Base-by-base conservation (phyloP, 805 yeast species). In the Blastobotrys terrestris region DNA sequence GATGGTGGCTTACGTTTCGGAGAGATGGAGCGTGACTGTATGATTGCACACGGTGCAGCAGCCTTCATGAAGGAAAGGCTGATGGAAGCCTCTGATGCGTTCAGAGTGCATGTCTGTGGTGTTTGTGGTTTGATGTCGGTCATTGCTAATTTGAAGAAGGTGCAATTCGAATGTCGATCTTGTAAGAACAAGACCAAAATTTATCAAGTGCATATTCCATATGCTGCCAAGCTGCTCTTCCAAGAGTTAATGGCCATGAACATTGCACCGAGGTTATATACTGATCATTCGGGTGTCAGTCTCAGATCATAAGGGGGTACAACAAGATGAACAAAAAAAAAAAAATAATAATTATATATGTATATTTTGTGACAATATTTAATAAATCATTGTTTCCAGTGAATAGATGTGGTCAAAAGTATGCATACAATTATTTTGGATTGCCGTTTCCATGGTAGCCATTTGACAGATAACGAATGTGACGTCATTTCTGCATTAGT, bases 11-110 rank as follows among this genome's bases (percentile, higher is more conserved):
- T 92, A 70, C 88, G 99, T 73, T 91, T 92, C 80, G 99, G 99
- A 67, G 99, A 92, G 73, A 94, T 94, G 99, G 99, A 94, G 75
- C 88, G 99, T 77, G 99, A 94, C 79, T 94, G 99, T 85, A 92
- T 94, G 97, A 94, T 94, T 77, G 99, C 99, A 1, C 98, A 94
- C 69, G 99, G 99, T 70, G 98, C 97, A 13, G 97, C 99, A 2
- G 95, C 97, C 5, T 92, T 94, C 77, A 80, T 94, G 75, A 90
- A 92, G 72, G 99, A 94, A 75, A 81, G 99, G 70, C 77, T 94
- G 70, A 92, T 94, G 97, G 98, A 94, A 72, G 97, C 97, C 11
- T 92, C 98, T 0, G 99, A 94, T 75, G 97, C 98, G 1, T 94
- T 94, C 78, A 81, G 98, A 72, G 98, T 94, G 44, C 98, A 94